phyloP scores from a whole-genome alignment of 1,284 basidiomycete genomes.

The Rhodotorula sp. region DNA sequence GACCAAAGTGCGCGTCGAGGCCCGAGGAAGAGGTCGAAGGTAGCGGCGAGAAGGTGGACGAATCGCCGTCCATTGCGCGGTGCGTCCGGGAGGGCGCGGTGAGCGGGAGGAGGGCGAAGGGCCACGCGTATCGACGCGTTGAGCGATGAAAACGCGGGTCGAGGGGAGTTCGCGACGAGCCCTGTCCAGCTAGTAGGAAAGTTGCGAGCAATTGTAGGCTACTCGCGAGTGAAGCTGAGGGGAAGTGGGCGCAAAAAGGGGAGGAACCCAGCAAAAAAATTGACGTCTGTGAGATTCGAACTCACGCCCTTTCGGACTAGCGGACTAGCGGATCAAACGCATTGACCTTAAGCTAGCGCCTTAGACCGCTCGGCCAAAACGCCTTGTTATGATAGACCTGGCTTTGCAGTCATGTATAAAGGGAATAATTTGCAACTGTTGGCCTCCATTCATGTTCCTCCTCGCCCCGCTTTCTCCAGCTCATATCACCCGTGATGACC shows the following conservation, averaged over 20 bases:
- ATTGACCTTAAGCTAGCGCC: conserved; percentile 42
- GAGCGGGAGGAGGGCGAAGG: too few species aligned
- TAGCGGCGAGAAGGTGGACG: background rate
- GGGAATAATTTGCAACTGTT: background rate
- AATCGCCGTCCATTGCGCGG: conserved; percentile 1
- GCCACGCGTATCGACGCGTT: background rate
- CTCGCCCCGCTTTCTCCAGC: background rate
- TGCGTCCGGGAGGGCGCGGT: background rate
- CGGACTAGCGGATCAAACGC: conserved; percentile 30
- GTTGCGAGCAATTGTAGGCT: background rate
- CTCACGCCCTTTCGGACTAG: conserved; percentile 42
- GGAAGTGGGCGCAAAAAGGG: background rate
- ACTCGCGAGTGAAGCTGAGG: too few species aligned
- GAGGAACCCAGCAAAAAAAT: background rate
- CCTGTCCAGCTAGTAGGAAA: background rate
- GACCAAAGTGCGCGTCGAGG: background rate
- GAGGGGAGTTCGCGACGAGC: background rate
- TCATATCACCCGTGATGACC: too few species aligned
- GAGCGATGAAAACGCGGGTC: background rate
- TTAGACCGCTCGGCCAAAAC: conserved; percentile 46
- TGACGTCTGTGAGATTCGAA: conserved; percentile 42
- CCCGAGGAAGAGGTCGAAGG: background rate
- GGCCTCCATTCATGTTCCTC: background rate
- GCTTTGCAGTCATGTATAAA: too few species aligned
- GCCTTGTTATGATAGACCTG: background rate